These are phyloP conservation scores for Aspergillus pseudoviridinutans DNA, from an alignment of 2,329 filamentous ascomycete species.

Conservation along the genomic window DNA sequence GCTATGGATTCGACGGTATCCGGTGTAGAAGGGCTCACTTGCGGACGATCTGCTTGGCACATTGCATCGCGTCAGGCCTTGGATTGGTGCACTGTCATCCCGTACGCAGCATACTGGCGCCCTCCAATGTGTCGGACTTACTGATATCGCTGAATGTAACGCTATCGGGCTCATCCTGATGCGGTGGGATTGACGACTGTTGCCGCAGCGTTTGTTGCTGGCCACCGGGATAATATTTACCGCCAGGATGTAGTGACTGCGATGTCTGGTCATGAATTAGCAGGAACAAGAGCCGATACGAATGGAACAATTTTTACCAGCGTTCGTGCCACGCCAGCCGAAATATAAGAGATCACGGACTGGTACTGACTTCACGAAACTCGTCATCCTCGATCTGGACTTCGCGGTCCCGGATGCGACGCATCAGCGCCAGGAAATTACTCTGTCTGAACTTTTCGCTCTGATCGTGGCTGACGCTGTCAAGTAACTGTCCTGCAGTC, in stretches of 20 bases:
- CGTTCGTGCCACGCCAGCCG: conserved; percentile 32
- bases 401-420: conserved; percentile 66
- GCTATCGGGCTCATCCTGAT: conserved; percentile 1
- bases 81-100: conserved; percentile 3
- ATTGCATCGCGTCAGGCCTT: not conserved
- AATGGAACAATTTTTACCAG: conserved; percentile 35
- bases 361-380: conserved; percentile 45
- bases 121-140: conserved; percentile 20
- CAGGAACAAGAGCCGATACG: conserved; percentile 26
- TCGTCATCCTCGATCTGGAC: conserved; percentile 68
- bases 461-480: conserved; percentile 64
- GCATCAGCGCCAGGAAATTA: conserved; percentile 73
- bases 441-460: conserved; percentile 75
- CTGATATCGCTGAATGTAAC: conserved; percentile 14
- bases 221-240: conserved; percentile 41
- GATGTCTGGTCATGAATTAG: conserved; percentile 35
- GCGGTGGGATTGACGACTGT: not conserved
- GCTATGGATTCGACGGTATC: not conserved
- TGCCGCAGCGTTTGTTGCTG: conserved; percentile 14
- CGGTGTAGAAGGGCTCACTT: not conserved
- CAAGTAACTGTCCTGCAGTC: conserved; percentile 67
- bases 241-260: conserved; percentile 47
- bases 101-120: conserved; percentile 9
- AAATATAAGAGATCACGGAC: conserved; percentile 36
- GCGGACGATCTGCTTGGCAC: not conserved